Evolutionary conservation across 2,329 filamentous ascomycete genomes (phyloP).

Genomic region (Trichoderma gracile): DNA sequence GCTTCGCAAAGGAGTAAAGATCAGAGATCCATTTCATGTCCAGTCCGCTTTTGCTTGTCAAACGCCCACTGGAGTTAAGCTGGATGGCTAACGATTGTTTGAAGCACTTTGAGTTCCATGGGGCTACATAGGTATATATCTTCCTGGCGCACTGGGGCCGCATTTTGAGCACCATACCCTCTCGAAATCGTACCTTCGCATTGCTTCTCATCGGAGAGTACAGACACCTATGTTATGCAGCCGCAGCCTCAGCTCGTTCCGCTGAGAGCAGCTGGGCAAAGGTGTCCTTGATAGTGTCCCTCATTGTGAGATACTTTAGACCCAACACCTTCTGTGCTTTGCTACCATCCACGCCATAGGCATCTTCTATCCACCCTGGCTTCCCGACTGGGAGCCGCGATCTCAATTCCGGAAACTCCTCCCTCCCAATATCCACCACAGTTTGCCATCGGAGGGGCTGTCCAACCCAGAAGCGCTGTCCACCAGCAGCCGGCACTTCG

Average conservation of each 20-base stretch:
- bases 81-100: no score
- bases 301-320: neutral
- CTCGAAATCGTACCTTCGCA: no score
- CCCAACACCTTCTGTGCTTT: neutral
- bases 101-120: no score
- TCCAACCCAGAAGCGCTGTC: constrained; percentile 4
- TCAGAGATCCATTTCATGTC: no score
- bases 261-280: neutral
- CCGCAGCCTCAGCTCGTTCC: neutral
- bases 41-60: no score
- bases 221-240: neutral
- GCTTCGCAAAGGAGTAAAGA: no score
- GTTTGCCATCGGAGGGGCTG: constrained; percentile 3
- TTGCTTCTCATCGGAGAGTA: neutral
- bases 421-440: neutral
- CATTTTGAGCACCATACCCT: no score
- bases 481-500: neutral
- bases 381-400: neutral
- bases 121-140: no score
- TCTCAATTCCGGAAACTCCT: neutral
- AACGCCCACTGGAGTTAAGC: no score
- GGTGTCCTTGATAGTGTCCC: neutral
- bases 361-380: neutral
- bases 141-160: no score
- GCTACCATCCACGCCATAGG: constrained; percentile 9